phyloP scores from a whole-genome alignment of 2,329 filamentous ascomycete species.

The Penicillium sp. region DNA sequence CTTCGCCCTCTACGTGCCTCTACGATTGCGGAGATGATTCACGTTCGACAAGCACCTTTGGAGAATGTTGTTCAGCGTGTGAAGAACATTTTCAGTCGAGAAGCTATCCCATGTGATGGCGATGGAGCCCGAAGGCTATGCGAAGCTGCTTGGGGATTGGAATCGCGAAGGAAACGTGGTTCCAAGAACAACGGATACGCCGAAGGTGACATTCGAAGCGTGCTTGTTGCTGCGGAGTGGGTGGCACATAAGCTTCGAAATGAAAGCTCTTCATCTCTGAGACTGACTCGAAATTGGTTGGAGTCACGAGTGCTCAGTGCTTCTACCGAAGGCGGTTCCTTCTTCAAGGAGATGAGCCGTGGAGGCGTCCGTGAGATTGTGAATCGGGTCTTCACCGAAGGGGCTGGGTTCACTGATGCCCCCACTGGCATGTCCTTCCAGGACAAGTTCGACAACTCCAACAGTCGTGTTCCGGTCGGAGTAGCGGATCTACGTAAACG shows the following conservation, averaged over 20 bases:
- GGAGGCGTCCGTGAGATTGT: slow-evolving; percentile 69
- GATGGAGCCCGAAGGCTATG: slow-evolving; percentile 81
- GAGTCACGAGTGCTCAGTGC: slow-evolving; percentile 63
- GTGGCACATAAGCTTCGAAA: slow-evolving; percentile 65
- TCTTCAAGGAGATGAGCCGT: slow-evolving; percentile 65
- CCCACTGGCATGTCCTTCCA: slow-evolving; percentile 47
- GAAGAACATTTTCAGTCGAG: slow-evolving; percentile 83
- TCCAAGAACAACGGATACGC: slow-evolving; percentile 53
- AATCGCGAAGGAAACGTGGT: slow-evolving; percentile 59
- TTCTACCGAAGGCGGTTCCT: slow-evolving; percentile 58
- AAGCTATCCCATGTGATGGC: slow-evolving; percentile 84
- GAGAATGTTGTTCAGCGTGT: slow-evolving; percentile 84
- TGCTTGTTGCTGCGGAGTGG: slow-evolving; percentile 71
- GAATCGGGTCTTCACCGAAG: slow-evolving; percentile 69
- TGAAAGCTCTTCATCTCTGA: slow-evolving; percentile 45
- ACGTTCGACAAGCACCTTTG: slow-evolving; percentile 85
- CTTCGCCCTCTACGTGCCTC: slow-evolving; percentile 86
- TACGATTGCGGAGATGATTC: slow-evolving; percentile 83
- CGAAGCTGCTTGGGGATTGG: slow-evolving; percentile 70
- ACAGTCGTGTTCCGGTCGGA: slow-evolving; percentile 52
- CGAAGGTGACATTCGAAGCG: slow-evolving; percentile 66
- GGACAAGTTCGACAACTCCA: slow-evolving; percentile 39
- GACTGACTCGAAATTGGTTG: slow-evolving; percentile 65
- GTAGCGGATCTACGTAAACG: slow-evolving; percentile 66
- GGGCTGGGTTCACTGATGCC: slow-evolving; percentile 63